Evolutionary conservation across 345 rosid species (phyloP), one percentile per base, ranked within the genome.

Genomic region (Eucalyptus lansdowneana): DNA sequence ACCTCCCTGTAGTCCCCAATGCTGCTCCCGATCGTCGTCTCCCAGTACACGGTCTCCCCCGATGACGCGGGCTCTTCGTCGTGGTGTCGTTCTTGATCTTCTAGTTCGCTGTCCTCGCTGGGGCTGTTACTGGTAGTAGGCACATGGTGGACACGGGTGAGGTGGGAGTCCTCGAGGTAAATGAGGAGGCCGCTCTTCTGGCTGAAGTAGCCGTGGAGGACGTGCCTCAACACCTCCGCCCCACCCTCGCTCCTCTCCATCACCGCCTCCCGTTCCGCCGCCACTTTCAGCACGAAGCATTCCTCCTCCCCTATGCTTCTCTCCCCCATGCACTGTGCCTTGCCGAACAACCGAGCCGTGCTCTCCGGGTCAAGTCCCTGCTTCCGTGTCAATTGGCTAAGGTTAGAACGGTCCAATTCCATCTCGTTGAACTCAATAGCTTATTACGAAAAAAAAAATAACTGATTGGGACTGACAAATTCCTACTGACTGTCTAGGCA

Each of bases 361-460:
- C 92, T 94, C 93, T 94, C 96, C 81, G 99, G 99, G 88, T 98
- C 98, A 37, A 98, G 88, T 45, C 99, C 98, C 99, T 98, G 92
- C 37, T 37, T 76, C 83, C 47, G 83, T 37, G 83, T 37, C 47
- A 76, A 11, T 9, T 76, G 47, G 83, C 14, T 76, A 76, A 76
- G 15, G 45, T 76, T 37, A 6, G 45, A 5, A 37, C 5, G 27
- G 27, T 3, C 42, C 83, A 76, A 76, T 76, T 76, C 47, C 83
- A 34, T 34, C 81, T 34, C 44, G 81, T 37, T 9, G 44, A 72
- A 34, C 81, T 72, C 81, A 21, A 9, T 10, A 72, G 81, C 81
- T 72, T 37, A 65, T 56, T 14, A 47, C 3, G 7, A 65, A 65
- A 15, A 67, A 10, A 56, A 19, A 54, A 4, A 4, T 4, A 24